These are phyloP conservation scores for Russula foetens DNA, from an alignment of 768 basidiomycete genomes.

Conservation along the genomic window DNA sequence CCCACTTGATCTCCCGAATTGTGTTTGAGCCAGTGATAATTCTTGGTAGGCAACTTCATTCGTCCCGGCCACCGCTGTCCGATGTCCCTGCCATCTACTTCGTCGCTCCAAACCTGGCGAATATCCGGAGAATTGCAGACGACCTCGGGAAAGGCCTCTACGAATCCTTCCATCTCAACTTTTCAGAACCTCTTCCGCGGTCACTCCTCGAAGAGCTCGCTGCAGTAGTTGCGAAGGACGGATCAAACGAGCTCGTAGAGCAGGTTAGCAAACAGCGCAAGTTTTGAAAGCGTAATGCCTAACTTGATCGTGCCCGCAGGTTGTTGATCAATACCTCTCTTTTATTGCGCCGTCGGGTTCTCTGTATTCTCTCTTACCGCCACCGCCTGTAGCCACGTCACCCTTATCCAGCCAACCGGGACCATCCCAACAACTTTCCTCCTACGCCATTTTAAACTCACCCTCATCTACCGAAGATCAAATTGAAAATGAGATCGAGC, in stretches of 20 bases:
- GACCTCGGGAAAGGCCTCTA: constrained; percentile 88
- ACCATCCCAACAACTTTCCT: constrained; percentile 38
- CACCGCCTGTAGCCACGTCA: constrained; percentile 33
- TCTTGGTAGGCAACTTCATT: constrained; percentile 78
- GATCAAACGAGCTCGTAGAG: constrained; percentile 71
- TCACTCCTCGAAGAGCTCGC: constrained; percentile 91
- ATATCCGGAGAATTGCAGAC: constrained; percentile 86
- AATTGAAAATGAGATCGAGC: constrained; percentile 90
- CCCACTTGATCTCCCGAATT: background rate
- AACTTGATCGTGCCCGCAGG: constrained; percentile 35
- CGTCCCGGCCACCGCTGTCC: constrained; percentile 76
- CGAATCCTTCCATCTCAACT: constrained; percentile 90
- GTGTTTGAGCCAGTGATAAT: background rate
- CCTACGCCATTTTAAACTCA: constrained; percentile 86
- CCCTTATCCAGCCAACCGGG: constrained; percentile 29
- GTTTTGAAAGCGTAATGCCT: constrained; percentile 2
- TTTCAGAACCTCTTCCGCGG: constrained; percentile 86
- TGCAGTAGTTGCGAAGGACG: constrained; percentile 74
- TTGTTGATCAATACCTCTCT: constrained; percentile 94
- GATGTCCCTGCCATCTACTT: constrained; percentile 99
- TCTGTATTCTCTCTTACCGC: constrained; percentile 82
- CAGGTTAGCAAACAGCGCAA: constrained; percentile 42
- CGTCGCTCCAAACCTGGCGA: constrained; percentile 80
- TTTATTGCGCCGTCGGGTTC: constrained; percentile 92
- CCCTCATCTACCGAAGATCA: constrained; percentile 83